phyloP scores from a whole-genome alignment of 495 filamentous ascomycete species.

The Penicillium herquei region DNA sequence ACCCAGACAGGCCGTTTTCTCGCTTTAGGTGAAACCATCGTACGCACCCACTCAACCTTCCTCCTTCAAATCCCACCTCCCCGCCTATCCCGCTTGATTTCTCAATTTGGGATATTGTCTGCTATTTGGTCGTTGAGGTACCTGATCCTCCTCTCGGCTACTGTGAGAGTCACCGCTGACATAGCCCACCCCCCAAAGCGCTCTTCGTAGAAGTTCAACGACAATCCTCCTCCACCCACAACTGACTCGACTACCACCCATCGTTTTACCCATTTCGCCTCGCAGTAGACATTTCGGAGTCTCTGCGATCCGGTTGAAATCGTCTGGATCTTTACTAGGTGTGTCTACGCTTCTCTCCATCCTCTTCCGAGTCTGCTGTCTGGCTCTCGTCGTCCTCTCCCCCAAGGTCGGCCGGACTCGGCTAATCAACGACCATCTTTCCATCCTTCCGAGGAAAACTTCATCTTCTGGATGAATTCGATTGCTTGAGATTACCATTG shows the following conservation, averaged over 20 bases:
- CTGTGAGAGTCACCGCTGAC: constrained; percentile 40
- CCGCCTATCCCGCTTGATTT: constrained; percentile 12
- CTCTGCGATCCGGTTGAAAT: constrained; percentile 32
- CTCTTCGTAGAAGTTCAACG: constrained; percentile 38
- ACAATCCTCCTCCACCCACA: constrained; percentile 27
- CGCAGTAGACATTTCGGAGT: constrained; percentile 17
- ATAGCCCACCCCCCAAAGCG: constrained; percentile 34
- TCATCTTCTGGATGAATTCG: constrained; percentile 22
- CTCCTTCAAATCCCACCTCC: constrained; percentile 12
- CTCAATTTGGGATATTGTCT: constrained; percentile 20
- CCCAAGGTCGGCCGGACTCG: constrained; percentile 36
- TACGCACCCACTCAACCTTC: constrained; percentile 37
- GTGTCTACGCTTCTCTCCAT: constrained; percentile 37
- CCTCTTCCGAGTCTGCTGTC: constrained; percentile 39
- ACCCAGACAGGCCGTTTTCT: constrained; percentile 40
- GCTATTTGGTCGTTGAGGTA: constrained; percentile 10
- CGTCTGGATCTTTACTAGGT: constrained; percentile 33
- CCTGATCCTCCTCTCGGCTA: constrained; percentile 16
- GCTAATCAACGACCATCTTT: constrained; percentile 25
- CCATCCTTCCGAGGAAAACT: constrained; percentile 19
- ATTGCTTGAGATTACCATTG: constrained; percentile 15
- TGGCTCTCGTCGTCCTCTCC: constrained; percentile 29
- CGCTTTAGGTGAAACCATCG: constrained; percentile 47
- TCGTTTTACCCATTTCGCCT: constrained; percentile 20
- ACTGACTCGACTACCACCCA: constrained; percentile 23